Percentiles rank a stretch among this genome's conserved stretches.
These are phyloP conservation scores for Fusarium paranaense DNA, from an alignment of 2,329 filamentous ascomycete genomes.

Conservation along the genomic window DNA sequence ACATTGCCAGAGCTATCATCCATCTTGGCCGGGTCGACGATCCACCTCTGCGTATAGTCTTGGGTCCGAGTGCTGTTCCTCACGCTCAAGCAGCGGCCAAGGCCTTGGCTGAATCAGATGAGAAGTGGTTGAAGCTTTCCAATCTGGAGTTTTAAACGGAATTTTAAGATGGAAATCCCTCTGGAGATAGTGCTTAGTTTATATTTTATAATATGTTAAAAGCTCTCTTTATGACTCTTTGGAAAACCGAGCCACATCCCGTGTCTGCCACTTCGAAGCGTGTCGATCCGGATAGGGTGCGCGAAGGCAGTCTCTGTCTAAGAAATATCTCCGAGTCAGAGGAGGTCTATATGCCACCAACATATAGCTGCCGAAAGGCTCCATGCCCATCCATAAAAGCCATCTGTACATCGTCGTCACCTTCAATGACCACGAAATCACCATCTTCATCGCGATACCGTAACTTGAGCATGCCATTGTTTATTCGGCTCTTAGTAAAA, in stretches of 20 bases:
- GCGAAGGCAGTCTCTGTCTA: conserved; percentile 15
- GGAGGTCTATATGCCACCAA: conserved; percentile 86
- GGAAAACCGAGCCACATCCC: not conserved
- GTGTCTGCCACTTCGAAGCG: conserved; percentile 19
- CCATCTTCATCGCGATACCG: conserved; percentile 93
- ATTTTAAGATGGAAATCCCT: not conserved
- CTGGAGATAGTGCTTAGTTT: not conserved
- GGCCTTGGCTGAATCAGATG: conserved; percentile 44
- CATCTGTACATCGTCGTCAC: conserved; percentile 95
- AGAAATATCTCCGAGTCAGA: conserved; percentile 71
- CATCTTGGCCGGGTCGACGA: conserved; percentile 42
- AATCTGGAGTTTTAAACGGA: conserved; percentile 8
- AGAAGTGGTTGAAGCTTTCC: conserved; percentile 44
- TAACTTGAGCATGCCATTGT: conserved; percentile 83
- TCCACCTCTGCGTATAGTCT: conserved; percentile 47
- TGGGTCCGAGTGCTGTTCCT: conserved; percentile 46
- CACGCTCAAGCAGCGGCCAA: conserved; percentile 34
- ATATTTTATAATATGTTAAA: no score
- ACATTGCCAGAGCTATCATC: conserved; percentile 46
- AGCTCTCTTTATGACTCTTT: not conserved
- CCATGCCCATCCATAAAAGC: conserved; percentile 88
- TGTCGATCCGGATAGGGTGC: conserved; percentile 9
- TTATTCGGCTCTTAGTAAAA: conserved; percentile 86
- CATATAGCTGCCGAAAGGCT: conserved; percentile 63
- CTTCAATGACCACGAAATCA: conserved; percentile 92